Conservation (phyloP, 1,139 yeast species). For the Saccharomyces hybrid region DNA sequence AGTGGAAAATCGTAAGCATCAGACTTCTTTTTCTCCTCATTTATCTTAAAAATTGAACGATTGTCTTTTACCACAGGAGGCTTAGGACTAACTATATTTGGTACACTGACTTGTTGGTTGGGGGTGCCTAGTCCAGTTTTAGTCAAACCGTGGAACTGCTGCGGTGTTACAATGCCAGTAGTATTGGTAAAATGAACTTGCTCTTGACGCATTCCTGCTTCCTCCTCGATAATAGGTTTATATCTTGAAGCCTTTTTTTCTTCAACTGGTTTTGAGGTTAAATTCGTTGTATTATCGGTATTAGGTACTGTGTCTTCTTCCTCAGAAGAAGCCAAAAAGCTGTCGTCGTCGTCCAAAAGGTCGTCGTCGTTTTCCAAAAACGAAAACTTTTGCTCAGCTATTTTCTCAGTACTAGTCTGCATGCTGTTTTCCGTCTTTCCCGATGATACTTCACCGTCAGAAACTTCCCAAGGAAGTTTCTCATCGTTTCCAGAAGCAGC, state of each 20-base stretch:
- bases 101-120: not conserved
- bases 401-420: not conserved
- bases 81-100: not conserved
- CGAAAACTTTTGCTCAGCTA: slow-evolving; percentile 18
- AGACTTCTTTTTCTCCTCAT: slow-evolving; percentile 47
- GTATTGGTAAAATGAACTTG: not conserved
- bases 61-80: slow-evolving; percentile 8
- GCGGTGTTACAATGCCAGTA: slow-evolving; percentile 7
- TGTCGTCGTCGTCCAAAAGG: slow-evolving; percentile 27
- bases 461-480: slow-evolving; percentile 4
- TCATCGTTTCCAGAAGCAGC: not conserved
- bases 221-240: not conserved
- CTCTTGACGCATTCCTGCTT: not conserved
- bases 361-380: slow-evolving; percentile 28
- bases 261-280: not conserved
- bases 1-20: slow-evolving; percentile 79
- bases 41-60: slow-evolving; percentile 33
- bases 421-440: not conserved
- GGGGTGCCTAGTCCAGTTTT: not conserved
- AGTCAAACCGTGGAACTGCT: not conserved
- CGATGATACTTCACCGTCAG: not conserved
- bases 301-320: not conserved
- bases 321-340: slow-evolving; percentile 26
- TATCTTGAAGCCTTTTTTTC: slow-evolving; percentile 6
- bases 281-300: not conserved